A percentile compares a stretch with the other conserved stretches of the same genome.
Evolutionary conservation across 805 yeast genomes (phyloP).

Genomic region (Candida xiaguanensis): DNA sequence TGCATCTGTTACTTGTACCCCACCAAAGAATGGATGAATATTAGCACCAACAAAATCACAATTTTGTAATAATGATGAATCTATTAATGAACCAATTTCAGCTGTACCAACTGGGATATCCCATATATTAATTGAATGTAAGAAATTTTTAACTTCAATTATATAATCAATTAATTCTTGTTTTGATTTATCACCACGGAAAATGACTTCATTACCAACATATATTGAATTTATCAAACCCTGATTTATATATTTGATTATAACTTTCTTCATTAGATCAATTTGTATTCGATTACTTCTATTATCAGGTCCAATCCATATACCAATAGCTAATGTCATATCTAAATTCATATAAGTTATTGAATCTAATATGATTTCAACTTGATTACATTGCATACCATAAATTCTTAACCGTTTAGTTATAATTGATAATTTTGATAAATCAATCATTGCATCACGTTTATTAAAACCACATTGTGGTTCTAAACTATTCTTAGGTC

Average conservation of each 20-base stretch:
- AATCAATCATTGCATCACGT: conserved; percentile 51
- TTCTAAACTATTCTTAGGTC: conserved; percentile 50
- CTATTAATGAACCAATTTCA: conserved; percentile 51
- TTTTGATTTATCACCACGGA: conserved; percentile 45
- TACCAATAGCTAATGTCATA: conserved; percentile 57
- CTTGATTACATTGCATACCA: conserved; percentile 62
- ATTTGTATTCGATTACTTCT: conserved; percentile 46
- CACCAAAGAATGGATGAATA: conserved; percentile 67
- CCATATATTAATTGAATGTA: conserved; percentile 25
- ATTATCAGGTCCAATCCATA: conserved; percentile 54
- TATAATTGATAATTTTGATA: conserved; percentile 53
- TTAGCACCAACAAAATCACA: conserved; percentile 63
- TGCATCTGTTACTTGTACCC: conserved; percentile 45
- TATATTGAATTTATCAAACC: conserved; percentile 46
- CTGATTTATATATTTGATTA: conserved; percentile 38
- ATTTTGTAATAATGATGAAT: conserved; percentile 30
- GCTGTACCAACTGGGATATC: conserved; percentile 59
- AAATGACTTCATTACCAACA: conserved; percentile 63
- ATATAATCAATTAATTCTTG: conserved; percentile 40
- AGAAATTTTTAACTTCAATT: conserved; percentile 34
- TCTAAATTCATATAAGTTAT: conserved; percentile 48
- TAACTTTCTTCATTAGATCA: conserved; percentile 36
- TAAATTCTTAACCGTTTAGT: conserved; percentile 56
- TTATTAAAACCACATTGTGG: conserved; percentile 51
- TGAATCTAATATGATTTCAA: conserved; percentile 48